Base-by-base conservation (phyloP, 2,329 filamentous ascomycete genomes). In the Fonsecaea pedrosoi region DNA sequence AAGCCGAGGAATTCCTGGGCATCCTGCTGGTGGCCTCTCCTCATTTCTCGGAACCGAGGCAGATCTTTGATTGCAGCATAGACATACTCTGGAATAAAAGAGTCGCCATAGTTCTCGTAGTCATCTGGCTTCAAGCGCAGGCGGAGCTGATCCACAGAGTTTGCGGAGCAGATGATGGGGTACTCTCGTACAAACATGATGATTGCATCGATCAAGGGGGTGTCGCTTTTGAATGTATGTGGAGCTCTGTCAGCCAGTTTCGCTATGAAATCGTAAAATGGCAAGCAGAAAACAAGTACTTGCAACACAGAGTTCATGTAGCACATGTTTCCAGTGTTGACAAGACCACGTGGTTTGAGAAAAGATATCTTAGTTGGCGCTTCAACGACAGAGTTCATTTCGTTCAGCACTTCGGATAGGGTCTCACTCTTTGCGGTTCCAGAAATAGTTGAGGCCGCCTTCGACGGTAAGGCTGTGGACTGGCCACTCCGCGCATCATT, bases 271-370 rank as follows among this genome's bases (percentile, higher is more conserved):
- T 94, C 89, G 79, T 96, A 97, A 77, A 99, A 99, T 5, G 95
- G 95, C 73, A 89, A 86, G 79, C 94, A 98, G 77, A 94, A 98
- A 72, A 97, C 87, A 74, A 99, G 87, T 76, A 96, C 91, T 90
- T 99, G 95, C 71, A 99, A 86, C 78, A 98, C 94, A 70, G 95
- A 97, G 83, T 98, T 99, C 95, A 99, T 98, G 81, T 99, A 99
- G 80, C 95, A 99, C 92, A 98, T 96, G 77, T 99, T 98, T 58
- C 95, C 95, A 48, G 94, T 96, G 80, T 99, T 99, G 72, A 97
- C 91, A 75, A 99, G 86, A 57, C 95, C 95, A 72, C 94, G 88
- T 59, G 95, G 95, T 80, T 98, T 92, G 59, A 99, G 85, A 75
- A 97, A 97, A 18, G 90, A 84, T 71, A 94, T 82, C 74, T 90